A percentile compares a stretch with the other conserved stretches of the same genome.
phyloP scores from a whole-genome alignment of 2,329 filamentous ascomycete species.

The Scytalidium lignicola region DNA sequence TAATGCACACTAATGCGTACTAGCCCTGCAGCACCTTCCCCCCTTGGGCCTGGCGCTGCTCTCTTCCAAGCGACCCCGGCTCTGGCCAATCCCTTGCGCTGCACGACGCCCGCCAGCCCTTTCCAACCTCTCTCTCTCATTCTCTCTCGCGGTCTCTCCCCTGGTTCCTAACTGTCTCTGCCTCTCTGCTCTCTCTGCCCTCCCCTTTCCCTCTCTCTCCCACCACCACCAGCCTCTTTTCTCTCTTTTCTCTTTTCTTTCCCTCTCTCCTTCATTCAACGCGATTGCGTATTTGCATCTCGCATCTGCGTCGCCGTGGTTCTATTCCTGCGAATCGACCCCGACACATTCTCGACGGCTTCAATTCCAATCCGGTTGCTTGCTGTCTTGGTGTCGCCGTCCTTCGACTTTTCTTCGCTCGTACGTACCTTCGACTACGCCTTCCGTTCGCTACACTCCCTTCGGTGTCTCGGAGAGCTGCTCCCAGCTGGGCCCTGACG shows the following conservation, averaged over 20 bases:
- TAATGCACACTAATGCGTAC: background rate
- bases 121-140: slow-evolving; percentile 5
- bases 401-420: slow-evolving; percentile 11
- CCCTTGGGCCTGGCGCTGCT: background rate
- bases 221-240: slow-evolving; percentile 14
- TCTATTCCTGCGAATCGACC: slow-evolving; percentile 30
- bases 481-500: background rate
- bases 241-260: slow-evolving; percentile 10
- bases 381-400: slow-evolving; percentile 2
- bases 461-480: slow-evolving; percentile 1
- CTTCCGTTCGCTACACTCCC: background rate
- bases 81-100: slow-evolving; percentile 7
- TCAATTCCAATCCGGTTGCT: slow-evolving; percentile 10
- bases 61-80: slow-evolving; percentile 2
- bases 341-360: slow-evolving; percentile 21
- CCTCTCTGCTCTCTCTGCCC: slow-evolving; percentile 10
- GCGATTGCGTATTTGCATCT: slow-evolving; percentile 10
- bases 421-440: background rate
- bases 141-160: slow-evolving; percentile 6
- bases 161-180: slow-evolving; percentile 14
- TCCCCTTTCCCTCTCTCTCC: slow-evolving; percentile 13
- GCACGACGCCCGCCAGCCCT: background rate
- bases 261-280: slow-evolving; percentile 9
- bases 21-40: background rate
- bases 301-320: slow-evolving; percentile 3